Evolutionary conservation across 1,284 basidiomycete species (phyloP).

Genomic region (Trametes hirsuta): DNA sequence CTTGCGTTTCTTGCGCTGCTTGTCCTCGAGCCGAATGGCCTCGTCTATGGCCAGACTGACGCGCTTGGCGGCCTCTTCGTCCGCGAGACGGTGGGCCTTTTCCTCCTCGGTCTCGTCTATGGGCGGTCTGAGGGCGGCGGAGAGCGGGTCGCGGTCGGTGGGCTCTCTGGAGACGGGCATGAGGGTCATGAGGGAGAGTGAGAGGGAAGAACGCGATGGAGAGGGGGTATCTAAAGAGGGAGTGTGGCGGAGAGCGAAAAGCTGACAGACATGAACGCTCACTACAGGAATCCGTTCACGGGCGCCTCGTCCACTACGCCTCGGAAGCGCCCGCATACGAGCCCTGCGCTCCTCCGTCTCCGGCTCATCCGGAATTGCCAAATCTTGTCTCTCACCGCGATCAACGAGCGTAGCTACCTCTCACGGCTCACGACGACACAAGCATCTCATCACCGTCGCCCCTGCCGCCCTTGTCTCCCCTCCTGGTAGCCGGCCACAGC

Average conservation of each 20-base stretch:
- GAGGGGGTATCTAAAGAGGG: slow-evolving; percentile 19
- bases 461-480: background rate
- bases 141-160: slow-evolving; percentile 64
- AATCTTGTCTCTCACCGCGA: background rate
- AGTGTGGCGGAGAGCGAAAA: slow-evolving; percentile 33
- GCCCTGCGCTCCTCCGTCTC: slow-evolving; percentile 2
- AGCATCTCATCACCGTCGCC: slow-evolving; percentile 2
- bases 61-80: slow-evolving; percentile 63
- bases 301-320: slow-evolving; percentile 11
- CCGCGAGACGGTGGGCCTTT: slow-evolving; percentile 50
- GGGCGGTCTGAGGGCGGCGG: slow-evolving; percentile 62
- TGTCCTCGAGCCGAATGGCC: slow-evolving; percentile 62
- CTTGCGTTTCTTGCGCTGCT: slow-evolving; percentile 63
- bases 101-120: slow-evolving; percentile 61
- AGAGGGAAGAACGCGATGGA: slow-evolving; percentile 11
- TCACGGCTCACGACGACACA: background rate
- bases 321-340: slow-evolving; percentile 10
- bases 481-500: background rate
- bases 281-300: slow-evolving; percentile 8
- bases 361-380: slow-evolving; percentile 11
- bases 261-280: slow-evolving; percentile 30
- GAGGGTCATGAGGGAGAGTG: slow-evolving; percentile 42
- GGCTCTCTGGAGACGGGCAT: slow-evolving; percentile 47
- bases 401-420: slow-evolving; percentile 3
- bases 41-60: slow-evolving; percentile 72